Conservation (phyloP, 768 basidiomycete species). For the Auricularia cornea region DNA sequence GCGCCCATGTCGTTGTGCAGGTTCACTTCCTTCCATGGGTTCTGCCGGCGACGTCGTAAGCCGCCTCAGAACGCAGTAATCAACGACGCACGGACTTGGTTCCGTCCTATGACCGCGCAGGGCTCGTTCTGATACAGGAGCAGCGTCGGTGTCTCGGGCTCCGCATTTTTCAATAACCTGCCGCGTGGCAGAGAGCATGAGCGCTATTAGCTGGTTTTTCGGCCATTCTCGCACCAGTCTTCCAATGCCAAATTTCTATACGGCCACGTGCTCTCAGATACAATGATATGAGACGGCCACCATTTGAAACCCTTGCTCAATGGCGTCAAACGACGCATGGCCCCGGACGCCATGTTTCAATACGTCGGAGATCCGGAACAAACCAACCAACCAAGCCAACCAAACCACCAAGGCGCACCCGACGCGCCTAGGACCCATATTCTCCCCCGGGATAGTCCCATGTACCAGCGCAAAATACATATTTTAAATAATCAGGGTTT, state of each 20-base stretch:
- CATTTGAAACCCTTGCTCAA: no score
- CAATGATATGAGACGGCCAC: conserved; percentile 5
- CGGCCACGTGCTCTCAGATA: conserved; percentile 72
- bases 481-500: no score
- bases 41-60: conserved; percentile 49
- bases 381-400: no score
- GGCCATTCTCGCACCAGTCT: conserved; percentile 88
- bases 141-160: conserved; percentile 59
- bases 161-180: conserved; percentile 23
- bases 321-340: no score
- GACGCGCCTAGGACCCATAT: no score
- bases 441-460: no score
- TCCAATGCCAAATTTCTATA: conserved; percentile 87
- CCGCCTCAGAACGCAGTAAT: background rate
- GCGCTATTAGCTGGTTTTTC: conserved; percentile 37
- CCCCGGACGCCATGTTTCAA: no score
- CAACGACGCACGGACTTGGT: conserved; percentile 39
- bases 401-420: no score
- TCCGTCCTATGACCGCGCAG: conserved; percentile 88
- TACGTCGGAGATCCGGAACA: no score
- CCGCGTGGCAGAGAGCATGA: no score
- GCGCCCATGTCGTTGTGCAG: conserved; percentile 47
- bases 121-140: conserved; percentile 82
- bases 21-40: conserved; percentile 97
- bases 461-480: no score